These are phyloP conservation scores for Anisodus tanguticus DNA, from an alignment of 257 asterid species.

Conservation along the genomic window DNA sequence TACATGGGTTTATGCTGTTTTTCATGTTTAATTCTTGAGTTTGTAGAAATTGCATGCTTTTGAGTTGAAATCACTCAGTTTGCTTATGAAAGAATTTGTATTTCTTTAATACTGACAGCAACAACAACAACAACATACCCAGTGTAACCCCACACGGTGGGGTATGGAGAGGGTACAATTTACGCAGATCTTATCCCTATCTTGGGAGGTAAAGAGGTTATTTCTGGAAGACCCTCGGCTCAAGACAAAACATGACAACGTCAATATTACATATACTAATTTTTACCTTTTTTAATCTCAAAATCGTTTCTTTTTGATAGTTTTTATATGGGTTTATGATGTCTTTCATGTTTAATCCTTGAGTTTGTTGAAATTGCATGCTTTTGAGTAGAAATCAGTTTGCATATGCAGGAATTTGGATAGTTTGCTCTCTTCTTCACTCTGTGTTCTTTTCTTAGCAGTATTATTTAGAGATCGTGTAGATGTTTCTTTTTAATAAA, in stretches of 20 bases:
- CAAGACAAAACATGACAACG: too few relatives aligned
- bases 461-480: neutral
- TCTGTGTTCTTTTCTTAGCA: slow-evolving; percentile 6
- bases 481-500: neutral
- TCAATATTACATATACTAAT: neutral
- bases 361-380: neutral
- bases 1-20: neutral
- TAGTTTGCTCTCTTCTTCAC: slow-evolving; percentile 60
- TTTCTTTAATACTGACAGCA: slow-evolving; percentile 38
- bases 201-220: too few relatives aligned
- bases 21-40: neutral
- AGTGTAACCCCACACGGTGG: too few relatives aligned
- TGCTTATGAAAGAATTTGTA: too few relatives aligned
- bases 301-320: neutral
- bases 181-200: too few relatives aligned
- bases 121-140: too few relatives aligned
- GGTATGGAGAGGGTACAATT: too few relatives aligned
- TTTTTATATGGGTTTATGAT: neutral
- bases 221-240: too few relatives aligned
- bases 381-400: neutral
- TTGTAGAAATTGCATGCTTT: neutral
- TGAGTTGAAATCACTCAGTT: too few relatives aligned
- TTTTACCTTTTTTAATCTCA: neutral
- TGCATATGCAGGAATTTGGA: neutral
- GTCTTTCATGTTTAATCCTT: neutral